Evolutionary conservation across 257 asterid genomes (phyloP).

Genomic region (Prunella vulgaris): DNA sequence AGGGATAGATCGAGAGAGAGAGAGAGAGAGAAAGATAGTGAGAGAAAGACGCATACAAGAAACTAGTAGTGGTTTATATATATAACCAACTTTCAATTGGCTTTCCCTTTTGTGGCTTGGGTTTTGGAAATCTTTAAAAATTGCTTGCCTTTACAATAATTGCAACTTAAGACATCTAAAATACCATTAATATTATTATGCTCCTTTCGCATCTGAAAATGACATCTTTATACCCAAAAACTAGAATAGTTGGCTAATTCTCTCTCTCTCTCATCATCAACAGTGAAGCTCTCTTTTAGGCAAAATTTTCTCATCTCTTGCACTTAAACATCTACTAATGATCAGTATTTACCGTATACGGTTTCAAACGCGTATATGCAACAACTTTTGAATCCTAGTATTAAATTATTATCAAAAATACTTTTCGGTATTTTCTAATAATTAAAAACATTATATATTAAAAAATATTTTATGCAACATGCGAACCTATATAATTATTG

Average conservation of each 20-base stretch:
- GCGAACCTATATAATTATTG: too few species aligned
- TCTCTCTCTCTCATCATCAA: slow-evolving; percentile 12
- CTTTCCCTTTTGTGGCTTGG: slow-evolving; percentile 20
- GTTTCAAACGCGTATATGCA: not conserved
- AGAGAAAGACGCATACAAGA: slow-evolving; percentile 18
- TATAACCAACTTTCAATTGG: slow-evolving; percentile 27
- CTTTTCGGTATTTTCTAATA: too few species aligned
- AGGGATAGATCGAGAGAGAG: slow-evolving; percentile 39
- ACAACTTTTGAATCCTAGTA: not conserved
- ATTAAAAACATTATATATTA: too few species aligned
- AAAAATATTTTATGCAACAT: too few species aligned
- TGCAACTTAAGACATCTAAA: slow-evolving; percentile 5
- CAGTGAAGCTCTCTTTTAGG: slow-evolving; percentile 37
- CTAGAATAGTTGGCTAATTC: not conserved
- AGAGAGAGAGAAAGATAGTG: slow-evolving; percentile 21
- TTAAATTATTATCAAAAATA: not conserved
- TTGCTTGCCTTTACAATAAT: not conserved
- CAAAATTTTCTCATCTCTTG: slow-evolving; percentile 18
- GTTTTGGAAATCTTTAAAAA: slow-evolving; percentile 15
- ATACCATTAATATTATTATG: not conserved
- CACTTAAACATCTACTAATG: not conserved
- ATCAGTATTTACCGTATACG: not conserved
- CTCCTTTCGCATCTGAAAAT: not conserved
- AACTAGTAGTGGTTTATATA: slow-evolving; percentile 23
- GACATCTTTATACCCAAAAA: not conserved